Percentiles rank a stretch among this genome's conserved stretches.
Conservation (phyloP, 345 rosid species). For the Arabidopsis thaliana region TAIR10.1 NC_003076.8:18994501-18995000, state of each 20-base stretch:
- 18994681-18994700: not conserved
- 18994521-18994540: no score
- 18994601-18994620: no score
- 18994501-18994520: no score
- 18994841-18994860: constrained; percentile 13
- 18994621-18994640: no score
- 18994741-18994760: not conserved
- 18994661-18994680: not conserved
- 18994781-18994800: not conserved
- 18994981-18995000: not conserved
- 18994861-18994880: constrained; percentile 19
- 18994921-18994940: constrained; percentile 18
- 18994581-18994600: no score
- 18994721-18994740: constrained; percentile 16
- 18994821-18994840: not conserved
- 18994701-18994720: not conserved
- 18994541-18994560: no score
- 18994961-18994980: not conserved
- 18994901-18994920: constrained; percentile 1
- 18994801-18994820: not conserved
- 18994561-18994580: no score
- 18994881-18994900: constrained; percentile 28
- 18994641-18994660: not conserved
- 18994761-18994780: not conserved
- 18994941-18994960: not conserved